Evolutionary conservation across 2,329 filamentous ascomycete genomes (phyloP).

Genomic region (Alternaria atra): DNA sequence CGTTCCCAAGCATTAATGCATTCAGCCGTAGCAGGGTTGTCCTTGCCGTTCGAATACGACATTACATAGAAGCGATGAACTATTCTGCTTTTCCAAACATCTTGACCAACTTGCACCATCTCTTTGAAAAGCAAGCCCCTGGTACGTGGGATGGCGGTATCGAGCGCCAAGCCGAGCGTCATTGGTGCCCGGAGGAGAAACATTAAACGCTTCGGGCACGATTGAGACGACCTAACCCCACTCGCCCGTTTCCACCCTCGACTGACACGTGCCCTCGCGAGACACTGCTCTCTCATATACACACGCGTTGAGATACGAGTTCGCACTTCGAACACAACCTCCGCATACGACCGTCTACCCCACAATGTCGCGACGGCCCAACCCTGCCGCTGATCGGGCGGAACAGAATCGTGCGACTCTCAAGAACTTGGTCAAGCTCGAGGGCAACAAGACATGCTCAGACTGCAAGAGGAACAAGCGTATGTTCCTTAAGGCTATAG

Average conservation of each 20-base stretch:
- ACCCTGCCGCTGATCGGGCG: slow-evolving; percentile 83
- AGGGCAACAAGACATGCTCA: slow-evolving; percentile 94
- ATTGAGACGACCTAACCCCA: slow-evolving; percentile 21
- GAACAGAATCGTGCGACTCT: slow-evolving; percentile 94
- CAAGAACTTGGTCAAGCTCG: slow-evolving; percentile 93
- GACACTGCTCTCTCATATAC: neutral
- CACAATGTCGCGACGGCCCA: slow-evolving; percentile 81
- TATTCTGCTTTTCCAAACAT: neutral
- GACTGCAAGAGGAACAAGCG: slow-evolving; percentile 99
- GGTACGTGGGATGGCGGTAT: slow-evolving; percentile 7
- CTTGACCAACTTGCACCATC: neutral
- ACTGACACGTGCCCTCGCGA: slow-evolving; percentile 18
- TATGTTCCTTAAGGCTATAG: slow-evolving; percentile 54
- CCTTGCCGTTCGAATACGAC: slow-evolving; percentile 3
- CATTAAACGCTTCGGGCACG: slow-evolving; percentile 24
- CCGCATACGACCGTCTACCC: slow-evolving; percentile 25
- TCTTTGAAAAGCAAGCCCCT: neutral
- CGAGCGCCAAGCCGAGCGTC: slow-evolving; percentile 20
- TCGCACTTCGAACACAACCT: slow-evolving; percentile 1
- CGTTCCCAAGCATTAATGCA: slow-evolving; percentile 18
- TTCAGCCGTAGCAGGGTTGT: slow-evolving; percentile 2
- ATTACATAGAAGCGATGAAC: neutral
- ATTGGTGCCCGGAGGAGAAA: slow-evolving; percentile 20
- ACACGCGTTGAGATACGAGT: slow-evolving; percentile 9
- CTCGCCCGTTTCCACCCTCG: slow-evolving; percentile 13